These are phyloP conservation scores for Plantago major DNA, from an alignment of 257 asterid genomes.

Conservation along the genomic window DNA sequence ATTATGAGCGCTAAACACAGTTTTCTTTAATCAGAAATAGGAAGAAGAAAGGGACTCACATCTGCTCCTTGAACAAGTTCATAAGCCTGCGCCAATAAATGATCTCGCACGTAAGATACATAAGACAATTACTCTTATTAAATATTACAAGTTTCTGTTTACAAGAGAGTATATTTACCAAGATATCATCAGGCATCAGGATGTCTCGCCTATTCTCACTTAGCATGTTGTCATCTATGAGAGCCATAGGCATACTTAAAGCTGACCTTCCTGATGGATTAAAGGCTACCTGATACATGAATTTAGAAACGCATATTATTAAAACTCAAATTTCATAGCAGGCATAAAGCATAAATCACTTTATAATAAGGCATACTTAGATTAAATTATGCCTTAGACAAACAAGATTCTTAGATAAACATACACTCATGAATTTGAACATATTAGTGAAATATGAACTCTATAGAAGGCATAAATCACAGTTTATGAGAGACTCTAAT, in stretches of 20 bases:
- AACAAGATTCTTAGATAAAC: too few relatives aligned
- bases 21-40: background rate
- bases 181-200: slow-evolving; percentile 24
- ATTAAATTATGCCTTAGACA: too few relatives aligned
- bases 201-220: background rate
- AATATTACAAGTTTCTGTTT: background rate
- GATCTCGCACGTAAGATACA: slow-evolving; percentile 21
- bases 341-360: too few relatives aligned
- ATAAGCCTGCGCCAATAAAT: slow-evolving; percentile 68
- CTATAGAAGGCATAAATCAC: too few relatives aligned
- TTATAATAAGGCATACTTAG: too few relatives aligned
- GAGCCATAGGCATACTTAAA: background rate
- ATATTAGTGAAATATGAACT: too few relatives aligned
- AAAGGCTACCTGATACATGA: background rate
- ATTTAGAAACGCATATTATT: background rate
- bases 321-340: too few relatives aligned
- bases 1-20: too few relatives aligned
- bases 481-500: too few relatives aligned
- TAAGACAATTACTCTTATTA: background rate
- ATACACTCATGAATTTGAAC: too few relatives aligned
- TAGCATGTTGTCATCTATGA: slow-evolving; percentile 3
- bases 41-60: slow-evolving; percentile 45
- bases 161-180: slow-evolving; percentile 42
- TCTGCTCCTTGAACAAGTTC: slow-evolving; percentile 92
- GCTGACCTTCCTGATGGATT: background rate